These are phyloP conservation scores for Lactarius psammicola DNA, from an alignment of 768 basidiomycete species.

Conservation along the genomic window DNA sequence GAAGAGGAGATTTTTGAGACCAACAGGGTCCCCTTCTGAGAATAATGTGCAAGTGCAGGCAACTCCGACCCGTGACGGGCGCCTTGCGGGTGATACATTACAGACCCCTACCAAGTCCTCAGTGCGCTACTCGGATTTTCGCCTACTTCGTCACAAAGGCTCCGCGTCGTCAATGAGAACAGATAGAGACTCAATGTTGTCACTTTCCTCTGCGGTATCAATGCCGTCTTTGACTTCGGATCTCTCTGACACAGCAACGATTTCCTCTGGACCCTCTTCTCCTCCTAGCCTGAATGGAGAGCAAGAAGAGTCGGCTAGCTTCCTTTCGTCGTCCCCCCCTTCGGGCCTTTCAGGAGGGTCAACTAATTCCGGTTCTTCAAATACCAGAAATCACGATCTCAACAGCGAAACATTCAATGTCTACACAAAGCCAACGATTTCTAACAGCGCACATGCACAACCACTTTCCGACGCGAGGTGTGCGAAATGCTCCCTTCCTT, in stretches of 20 bases:
- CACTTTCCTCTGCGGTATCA: constrained; percentile 41
- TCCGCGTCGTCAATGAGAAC: constrained; percentile 27
- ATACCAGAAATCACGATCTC: constrained; percentile 6
- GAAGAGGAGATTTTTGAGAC: constrained; percentile 54
- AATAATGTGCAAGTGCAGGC: constrained; percentile 22
- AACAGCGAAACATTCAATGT: constrained; percentile 8
- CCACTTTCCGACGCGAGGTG: constrained; percentile 48
- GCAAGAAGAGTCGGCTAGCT: constrained; percentile 11
- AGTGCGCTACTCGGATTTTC: constrained; percentile 23
- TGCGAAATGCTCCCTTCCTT: constrained; percentile 53
- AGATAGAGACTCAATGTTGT: constrained; percentile 33
- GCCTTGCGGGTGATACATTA: neutral
- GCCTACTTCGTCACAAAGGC: constrained; percentile 17
- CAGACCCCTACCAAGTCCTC: constrained; percentile 21
- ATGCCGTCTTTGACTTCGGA: constrained; percentile 64
- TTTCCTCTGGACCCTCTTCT: constrained; percentile 55
- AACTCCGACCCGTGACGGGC: constrained; percentile 2
- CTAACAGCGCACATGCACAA: constrained; percentile 33
- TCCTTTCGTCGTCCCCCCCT: constrained; percentile 50
- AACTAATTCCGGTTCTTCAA: constrained; percentile 5
- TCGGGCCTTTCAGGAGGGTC: constrained; percentile 10
- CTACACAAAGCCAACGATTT: constrained; percentile 5
- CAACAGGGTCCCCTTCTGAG: constrained; percentile 33
- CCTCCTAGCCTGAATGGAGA: constrained; percentile 29
- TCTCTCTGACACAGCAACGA: constrained; percentile 55